Evolutionary conservation across 768 basidiomycete species (phyloP).

Genomic region (Jaapia argillacea): DNA sequence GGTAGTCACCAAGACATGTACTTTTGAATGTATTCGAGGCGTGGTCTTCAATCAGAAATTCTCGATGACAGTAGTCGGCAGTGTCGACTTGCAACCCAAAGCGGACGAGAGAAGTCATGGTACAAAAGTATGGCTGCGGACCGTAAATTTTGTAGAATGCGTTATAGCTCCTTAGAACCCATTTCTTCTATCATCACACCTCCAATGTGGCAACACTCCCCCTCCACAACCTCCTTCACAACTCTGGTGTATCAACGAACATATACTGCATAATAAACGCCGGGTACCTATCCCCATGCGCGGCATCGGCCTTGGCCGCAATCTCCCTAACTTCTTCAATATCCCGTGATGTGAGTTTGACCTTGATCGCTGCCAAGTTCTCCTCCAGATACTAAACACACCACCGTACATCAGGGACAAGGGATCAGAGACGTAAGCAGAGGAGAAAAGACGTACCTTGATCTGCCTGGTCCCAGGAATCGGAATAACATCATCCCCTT

Average conservation of each 20-base stretch:
- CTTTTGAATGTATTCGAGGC: no score
- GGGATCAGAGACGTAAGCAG: neutral
- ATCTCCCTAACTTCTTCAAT: constrained; percentile 16
- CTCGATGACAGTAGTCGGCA: no score
- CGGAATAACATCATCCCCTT: constrained; percentile 20
- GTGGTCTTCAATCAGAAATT: no score
- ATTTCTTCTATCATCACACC: no score
- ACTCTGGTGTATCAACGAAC: constrained; percentile 24
- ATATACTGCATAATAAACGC: constrained; percentile 14
- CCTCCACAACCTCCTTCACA: no score
- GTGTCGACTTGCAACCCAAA: no score
- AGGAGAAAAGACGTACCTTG: constrained; percentile 6
- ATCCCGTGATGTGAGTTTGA: constrained; percentile 20
- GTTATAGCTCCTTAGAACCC: no score
- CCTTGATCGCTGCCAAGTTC: constrained; percentile 17
- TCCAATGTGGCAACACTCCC: no score
- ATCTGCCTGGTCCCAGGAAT: constrained; percentile 14
- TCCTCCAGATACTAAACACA: constrained; percentile 23
- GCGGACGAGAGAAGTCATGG: no score
- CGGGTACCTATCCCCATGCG: constrained; percentile 26
- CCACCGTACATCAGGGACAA: neutral
- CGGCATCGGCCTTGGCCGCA: constrained; percentile 15
- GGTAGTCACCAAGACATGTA: no score
- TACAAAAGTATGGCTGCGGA: no score
- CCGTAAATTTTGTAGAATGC: no score